Percentiles rank a stretch among this genome's conserved stretches.
These are phyloP conservation scores for Chalaropsis ovoidea DNA, from an alignment of 2,329 filamentous ascomycete genomes.

Conservation along the genomic window DNA sequence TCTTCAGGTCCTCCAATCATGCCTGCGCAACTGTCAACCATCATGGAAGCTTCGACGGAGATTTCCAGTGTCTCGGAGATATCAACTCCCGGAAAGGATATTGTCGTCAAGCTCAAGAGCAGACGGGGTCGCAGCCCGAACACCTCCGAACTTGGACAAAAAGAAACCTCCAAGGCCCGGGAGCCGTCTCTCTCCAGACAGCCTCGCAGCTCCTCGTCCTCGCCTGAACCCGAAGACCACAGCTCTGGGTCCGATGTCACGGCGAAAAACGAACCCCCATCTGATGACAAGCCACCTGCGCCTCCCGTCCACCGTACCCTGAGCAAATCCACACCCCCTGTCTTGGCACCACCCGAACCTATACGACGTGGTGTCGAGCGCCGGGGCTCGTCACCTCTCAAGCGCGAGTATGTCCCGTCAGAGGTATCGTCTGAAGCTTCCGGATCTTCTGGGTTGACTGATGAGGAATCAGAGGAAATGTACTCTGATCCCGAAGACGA, in stretches of 20 bases:
- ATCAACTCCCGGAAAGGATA: conserved; percentile 10
- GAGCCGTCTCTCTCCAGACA: no score
- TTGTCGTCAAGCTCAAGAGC: conserved; percentile 22
- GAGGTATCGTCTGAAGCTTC: conserved; percentile 53
- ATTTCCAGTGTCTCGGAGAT: conserved; percentile 19
- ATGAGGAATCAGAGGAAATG: conserved; percentile 43
- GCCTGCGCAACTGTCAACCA: conserved; percentile 21
- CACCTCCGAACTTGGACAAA: neutral
- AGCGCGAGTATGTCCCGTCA: conserved; percentile 93
- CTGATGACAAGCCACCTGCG: conserved; percentile 22
- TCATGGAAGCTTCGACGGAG: conserved; percentile 21
- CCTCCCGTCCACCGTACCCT: conserved; percentile 24
- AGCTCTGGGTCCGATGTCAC: conserved; percentile 26
- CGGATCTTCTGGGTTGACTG: conserved; percentile 35
- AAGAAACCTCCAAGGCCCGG: neutral
- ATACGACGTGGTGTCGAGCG: conserved; percentile 44
- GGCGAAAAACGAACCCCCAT: conserved; percentile 1
- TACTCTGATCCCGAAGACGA: conserved; percentile 45
- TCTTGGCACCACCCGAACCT: conserved; percentile 19
- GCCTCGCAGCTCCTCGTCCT: neutral
- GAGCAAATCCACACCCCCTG: conserved; percentile 19
- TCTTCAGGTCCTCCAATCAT: conserved; percentile 8
- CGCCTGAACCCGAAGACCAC: conserved; percentile 28
- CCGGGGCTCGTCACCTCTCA: conserved; percentile 81
- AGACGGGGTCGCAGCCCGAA: conserved; percentile 21